Conservation (phyloP, 1,139 yeast genomes). For the Debaryomyces coudertii region DNA sequence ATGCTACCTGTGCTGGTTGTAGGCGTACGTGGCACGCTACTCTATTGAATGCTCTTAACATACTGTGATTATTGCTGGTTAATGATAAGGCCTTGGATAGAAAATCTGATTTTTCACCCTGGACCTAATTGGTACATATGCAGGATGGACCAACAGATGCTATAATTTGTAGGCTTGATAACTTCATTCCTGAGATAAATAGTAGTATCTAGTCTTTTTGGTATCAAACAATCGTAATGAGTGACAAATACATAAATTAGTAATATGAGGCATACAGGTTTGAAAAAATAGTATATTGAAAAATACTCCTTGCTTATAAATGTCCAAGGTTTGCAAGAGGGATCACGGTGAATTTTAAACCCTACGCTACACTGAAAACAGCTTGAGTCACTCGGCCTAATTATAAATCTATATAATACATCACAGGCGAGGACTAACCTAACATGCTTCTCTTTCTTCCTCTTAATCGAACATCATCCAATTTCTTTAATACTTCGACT, state of each 20-base stretch:
- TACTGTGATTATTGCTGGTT: not conserved
- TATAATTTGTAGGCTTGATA: too few species aligned
- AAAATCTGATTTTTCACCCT: not conserved
- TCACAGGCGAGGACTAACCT: slow-evolving; percentile 45
- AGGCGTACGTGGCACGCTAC: not conserved
- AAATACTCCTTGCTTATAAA: too few species aligned
- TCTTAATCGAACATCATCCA: slow-evolving; percentile 84
- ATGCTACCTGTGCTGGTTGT: not conserved
- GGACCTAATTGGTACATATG: not conserved
- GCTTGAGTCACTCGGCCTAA: not conserved
- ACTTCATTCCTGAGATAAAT: too few species aligned
- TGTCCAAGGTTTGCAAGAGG: too few species aligned
- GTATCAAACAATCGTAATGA: too few species aligned
- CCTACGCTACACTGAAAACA: not conserved
- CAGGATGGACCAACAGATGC: not conserved
- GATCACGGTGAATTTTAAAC: too few species aligned
- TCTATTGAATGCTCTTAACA: not conserved
- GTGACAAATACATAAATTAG: too few species aligned
- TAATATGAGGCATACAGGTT: too few species aligned
- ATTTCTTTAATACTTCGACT: slow-evolving; percentile 60
- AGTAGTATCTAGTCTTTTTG: too few species aligned
- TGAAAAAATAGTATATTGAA: too few species aligned
- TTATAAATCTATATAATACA: not conserved
- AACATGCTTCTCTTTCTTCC: slow-evolving; percentile 96
- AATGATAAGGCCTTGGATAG: not conserved